Base-by-base conservation (phyloP, 2,329 filamentous ascomycete species). In the Aspergillus cejpii region DNA sequence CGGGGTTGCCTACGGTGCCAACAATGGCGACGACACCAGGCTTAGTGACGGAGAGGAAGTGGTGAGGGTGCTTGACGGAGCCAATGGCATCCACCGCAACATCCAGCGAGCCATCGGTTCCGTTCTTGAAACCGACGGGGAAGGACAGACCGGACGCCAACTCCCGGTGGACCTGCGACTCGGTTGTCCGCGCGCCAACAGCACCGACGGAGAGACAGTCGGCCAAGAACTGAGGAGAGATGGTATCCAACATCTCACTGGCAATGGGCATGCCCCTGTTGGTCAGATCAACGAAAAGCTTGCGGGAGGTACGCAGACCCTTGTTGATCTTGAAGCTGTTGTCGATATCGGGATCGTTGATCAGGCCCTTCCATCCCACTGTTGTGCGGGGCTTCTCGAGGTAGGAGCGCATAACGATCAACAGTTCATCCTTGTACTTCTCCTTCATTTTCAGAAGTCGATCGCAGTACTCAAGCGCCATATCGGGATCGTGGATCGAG, bases 301-400 rank as follows among this genome's bases (percentile, higher is more conserved):
- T 84, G 56, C 92, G 80, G 44, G 88, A 87, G 44, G 89, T 75
- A 40, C 87, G 82, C 61, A 98, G 72, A 15, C 92, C 92, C 77
- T 97, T 97, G 78, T 97, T 97, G 74, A 98, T 97, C 73, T 96
- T 83, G 84, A 95, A 97, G 69, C 85, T 92, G 68, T 95, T 91
- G 70, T 97, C 90, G 64, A 98, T 94, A 63, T 97, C 91, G 1
- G 92, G 92, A 70, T 98, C 92, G 67, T 98, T 97, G 74, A 98
- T 94, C 59, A 98, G 75, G 39, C 92, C 92, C 75, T 98, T 98
- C 92, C 92, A 98, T 57, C 92, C 92, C 21, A 98, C 88, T 0
- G 92, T 98, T 21, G 92, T 98, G 53, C 92, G 83, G 17, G 92
- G 92, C 78, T 98, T 98, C 78, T 98, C 92, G 49, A 98, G 81